Conservation (phyloP, 1,139 yeast genomes). For the Candida frijolesensis region DNA sequence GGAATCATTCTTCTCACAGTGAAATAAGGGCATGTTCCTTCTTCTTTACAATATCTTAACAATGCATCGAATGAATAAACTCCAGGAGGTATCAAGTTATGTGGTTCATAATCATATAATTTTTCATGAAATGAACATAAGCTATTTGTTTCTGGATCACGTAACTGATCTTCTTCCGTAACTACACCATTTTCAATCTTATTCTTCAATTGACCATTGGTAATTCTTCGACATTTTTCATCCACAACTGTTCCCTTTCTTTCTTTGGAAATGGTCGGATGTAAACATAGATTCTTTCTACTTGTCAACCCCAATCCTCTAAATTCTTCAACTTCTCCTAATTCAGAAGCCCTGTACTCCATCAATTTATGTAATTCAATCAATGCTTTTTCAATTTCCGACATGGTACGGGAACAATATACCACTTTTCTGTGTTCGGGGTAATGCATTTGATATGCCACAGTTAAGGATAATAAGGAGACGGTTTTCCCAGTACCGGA, state of each 20-base stretch:
- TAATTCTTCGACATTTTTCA: conserved; percentile 92
- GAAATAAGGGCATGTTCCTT: conserved; percentile 91
- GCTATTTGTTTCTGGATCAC: conserved; percentile 29
- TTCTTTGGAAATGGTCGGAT: conserved; percentile 85
- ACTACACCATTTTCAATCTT: conserved; percentile 61
- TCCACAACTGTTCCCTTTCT: conserved; percentile 93
- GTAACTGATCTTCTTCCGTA: conserved; percentile 52
- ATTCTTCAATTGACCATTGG: conserved; percentile 84
- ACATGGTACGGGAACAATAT: conserved; percentile 99
- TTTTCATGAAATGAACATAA: conserved; percentile 88
- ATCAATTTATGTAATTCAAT: conserved; percentile 89
- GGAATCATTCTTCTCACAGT: conserved; percentile 98
- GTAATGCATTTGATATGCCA: conserved; percentile 93
- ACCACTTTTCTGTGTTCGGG: conserved; percentile 94
- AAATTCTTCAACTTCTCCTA: conserved; percentile 85
- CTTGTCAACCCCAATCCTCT: conserved; percentile 92
- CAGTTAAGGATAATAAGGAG: conserved; percentile 83
- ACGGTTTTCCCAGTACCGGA: conserved; percentile 99
- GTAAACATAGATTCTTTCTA: conserved; percentile 90
- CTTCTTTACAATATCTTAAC: conserved; percentile 71
- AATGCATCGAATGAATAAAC: conserved; percentile 91
- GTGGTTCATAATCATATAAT: conserved; percentile 81
- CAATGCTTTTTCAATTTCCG: conserved; percentile 95
- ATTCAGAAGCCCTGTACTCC: conserved; percentile 79
- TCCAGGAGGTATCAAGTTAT: conserved; percentile 85